phyloP scores from a whole-genome alignment of 495 filamentous ascomycete genomes.

The Penicillium bialowiezense region DNA sequence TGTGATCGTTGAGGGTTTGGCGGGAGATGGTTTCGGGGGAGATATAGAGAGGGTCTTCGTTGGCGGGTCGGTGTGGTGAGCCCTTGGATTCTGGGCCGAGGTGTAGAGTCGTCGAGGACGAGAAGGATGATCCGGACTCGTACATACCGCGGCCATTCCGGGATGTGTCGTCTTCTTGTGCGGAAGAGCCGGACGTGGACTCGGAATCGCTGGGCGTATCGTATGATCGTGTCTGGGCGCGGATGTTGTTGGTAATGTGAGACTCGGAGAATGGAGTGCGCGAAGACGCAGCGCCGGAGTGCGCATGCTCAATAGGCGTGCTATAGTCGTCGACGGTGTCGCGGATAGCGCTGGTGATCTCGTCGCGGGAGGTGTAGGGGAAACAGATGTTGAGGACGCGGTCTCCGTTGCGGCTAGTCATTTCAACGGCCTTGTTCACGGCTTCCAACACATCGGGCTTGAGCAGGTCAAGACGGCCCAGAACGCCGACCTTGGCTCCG shows the following conservation, averaged over 20 bases:
- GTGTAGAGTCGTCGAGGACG: conserved; percentile 54
- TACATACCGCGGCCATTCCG: conserved; percentile 39
- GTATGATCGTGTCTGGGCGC: conserved; percentile 44
- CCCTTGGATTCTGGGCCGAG: conserved; percentile 32
- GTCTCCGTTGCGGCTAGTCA: conserved; percentile 79
- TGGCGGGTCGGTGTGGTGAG: conserved; percentile 17
- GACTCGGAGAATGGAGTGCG: conserved; percentile 78
- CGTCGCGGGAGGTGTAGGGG: conserved; percentile 92
- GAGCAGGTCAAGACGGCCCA: conserved; percentile 78
- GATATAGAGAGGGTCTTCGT: conserved; percentile 25
- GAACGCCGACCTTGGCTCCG: conserved; percentile 77
- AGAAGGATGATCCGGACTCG: conserved; percentile 54
- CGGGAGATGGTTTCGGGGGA: conserved; percentile 87
- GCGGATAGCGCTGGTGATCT: conserved; percentile 90
- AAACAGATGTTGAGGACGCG: conserved; percentile 94
- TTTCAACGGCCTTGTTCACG: conserved; percentile 74
- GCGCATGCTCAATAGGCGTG: conserved; percentile 51
- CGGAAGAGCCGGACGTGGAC: conserved; percentile 33
- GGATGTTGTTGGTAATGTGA: conserved; percentile 81
- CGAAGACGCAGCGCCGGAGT: conserved; percentile 26
- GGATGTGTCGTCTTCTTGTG: conserved; percentile 31
- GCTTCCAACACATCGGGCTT: conserved; percentile 83
- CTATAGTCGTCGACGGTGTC: conserved; percentile 82
- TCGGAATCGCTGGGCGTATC: conserved; percentile 39
- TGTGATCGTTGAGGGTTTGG: conserved; percentile 71